A percentile compares a stretch with the other conserved stretches of the same genome.
These are phyloP conservation scores for Talaromyces sp. DNA, from an alignment of 2,329 filamentous ascomycete species.

Conservation along the genomic window DNA sequence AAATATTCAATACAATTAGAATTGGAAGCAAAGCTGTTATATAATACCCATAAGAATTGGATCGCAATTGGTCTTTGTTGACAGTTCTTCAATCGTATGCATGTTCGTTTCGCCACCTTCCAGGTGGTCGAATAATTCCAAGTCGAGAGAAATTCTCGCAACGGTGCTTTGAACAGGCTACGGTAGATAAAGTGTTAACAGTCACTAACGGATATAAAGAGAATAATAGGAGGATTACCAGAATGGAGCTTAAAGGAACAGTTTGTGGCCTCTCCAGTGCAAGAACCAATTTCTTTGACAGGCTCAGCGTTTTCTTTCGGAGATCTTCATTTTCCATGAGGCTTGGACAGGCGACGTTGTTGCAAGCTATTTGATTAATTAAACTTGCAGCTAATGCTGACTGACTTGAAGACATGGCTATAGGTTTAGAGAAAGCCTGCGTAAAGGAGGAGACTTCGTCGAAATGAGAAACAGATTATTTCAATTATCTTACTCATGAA, in stretches of 20 bases:
- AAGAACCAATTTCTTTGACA: neutral
- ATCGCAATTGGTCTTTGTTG: neutral
- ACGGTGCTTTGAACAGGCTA: neutral
- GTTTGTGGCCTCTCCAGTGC: neutral
- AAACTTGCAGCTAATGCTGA: neutral
- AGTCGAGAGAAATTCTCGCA: neutral
- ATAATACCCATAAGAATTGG: neutral
- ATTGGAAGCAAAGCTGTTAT: neutral
- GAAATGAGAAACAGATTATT: neutral
- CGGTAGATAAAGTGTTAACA: neutral
- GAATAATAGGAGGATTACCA: neutral
- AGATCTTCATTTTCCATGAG: neutral
- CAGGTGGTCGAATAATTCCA: neutral
- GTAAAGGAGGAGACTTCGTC: neutral
- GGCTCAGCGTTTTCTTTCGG: neutral
- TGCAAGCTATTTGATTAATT: neutral
- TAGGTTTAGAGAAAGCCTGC: neutral
- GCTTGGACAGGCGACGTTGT: neutral
- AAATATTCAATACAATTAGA: neutral
- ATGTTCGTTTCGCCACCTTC: neutral
- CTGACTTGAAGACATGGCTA: neutral
- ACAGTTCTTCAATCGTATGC: neutral
- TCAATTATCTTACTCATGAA: neutral
- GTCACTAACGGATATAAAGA: neutral
- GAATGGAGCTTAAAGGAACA: neutral